Conservation (phyloP, 2,329 filamentous ascomycete species). For the Podosphaera aphanis region DNA sequence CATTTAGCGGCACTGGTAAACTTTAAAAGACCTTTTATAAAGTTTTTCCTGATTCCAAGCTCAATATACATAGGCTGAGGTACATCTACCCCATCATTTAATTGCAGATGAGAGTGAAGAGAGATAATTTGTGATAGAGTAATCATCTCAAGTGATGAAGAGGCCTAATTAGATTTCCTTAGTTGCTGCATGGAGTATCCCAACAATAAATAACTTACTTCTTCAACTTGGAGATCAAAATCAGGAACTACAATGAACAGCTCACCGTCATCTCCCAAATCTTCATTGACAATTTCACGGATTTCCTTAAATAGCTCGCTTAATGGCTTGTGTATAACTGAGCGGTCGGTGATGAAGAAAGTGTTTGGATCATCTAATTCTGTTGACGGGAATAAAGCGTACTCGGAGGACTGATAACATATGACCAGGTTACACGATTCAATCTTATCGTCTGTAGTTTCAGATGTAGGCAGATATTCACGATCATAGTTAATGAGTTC, state of each 20-base stretch:
- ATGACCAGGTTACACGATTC: conserved; percentile 22
- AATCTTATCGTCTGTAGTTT: not conserved
- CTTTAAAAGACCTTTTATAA: conserved; percentile 26
- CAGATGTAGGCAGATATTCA: not conserved
- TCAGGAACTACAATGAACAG: conserved; percentile 30
- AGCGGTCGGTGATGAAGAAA: conserved; percentile 32
- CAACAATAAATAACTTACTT: conserved; percentile 23
- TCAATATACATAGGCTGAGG: conserved; percentile 33
- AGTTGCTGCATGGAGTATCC: conserved; percentile 9
- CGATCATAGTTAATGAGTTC: not conserved
- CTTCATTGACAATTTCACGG: conserved; percentile 28
- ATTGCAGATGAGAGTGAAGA: conserved; percentile 32
- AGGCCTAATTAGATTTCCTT: conserved; percentile 20
- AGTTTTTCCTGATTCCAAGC: conserved; percentile 28
- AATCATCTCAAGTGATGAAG: conserved; percentile 22
- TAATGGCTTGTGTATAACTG: conserved; percentile 27
- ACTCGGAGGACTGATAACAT: conserved; percentile 29
- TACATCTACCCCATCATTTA: conserved; percentile 30
- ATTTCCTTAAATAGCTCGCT: conserved; percentile 31
- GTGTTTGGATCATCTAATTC: conserved; percentile 27
- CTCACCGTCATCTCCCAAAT: conserved; percentile 31
- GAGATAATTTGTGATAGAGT: conserved; percentile 33
- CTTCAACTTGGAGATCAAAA: conserved; percentile 30
- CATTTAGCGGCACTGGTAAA: conserved; percentile 28
- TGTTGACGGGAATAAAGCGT: conserved; percentile 32